Evolutionary conservation across 805 yeast species (phyloP), one percentile per base, ranked within the genome.

Genomic region (Nakazawaea wickerhamii): DNA sequence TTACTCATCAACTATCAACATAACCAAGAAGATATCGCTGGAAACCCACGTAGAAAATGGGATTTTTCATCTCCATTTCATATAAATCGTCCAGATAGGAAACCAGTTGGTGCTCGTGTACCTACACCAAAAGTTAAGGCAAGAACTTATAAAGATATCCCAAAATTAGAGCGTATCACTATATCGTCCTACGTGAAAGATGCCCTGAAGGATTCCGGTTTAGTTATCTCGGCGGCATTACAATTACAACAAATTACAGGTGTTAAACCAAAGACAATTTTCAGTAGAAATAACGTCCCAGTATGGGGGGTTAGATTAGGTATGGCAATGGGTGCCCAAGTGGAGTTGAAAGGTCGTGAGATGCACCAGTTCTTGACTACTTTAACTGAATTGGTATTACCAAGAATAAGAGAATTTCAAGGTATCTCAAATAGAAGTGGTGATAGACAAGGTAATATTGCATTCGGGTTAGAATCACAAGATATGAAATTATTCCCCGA

Each of bases 221-320:
- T 79, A 47, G 86, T 88, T 23, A 75, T 89, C 43, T 74, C 89
- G 26, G 87, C 95, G 9, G 70, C 78, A 40, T 71, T 87, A 46
- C 91, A 85, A 64, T 59, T 93, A 45, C 95, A 93, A 54, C 98
- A 91, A 61, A 84, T 93, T 55, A 91, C 99, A n/a, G 95, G 95
- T 48, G 79, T 73, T 48, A 86, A 88, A 60, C 89, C 97, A 30
- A 67, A 70, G 47, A 74, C 83, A 19, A 67, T 88, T 14, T 84
- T 69, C 57, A 83, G 95, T 32, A 84, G 77, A 56, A 73, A 86
- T 8, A 88, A 88, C 63, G 85, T 87, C 26, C 83, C 90, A 41
- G 74, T 77, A 36, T 90, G 96, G 96, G 80, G 81, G 52, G 73
- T 90, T 42, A 79, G 97, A 62, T 80, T 80, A 38, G 96, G 96